A percentile compares a stretch with the other conserved stretches of the same genome.
These are phyloP conservation scores for Penicillium janthinellum DNA, from an alignment of 2,329 filamentous ascomycete genomes.

Conservation along the genomic window DNA sequence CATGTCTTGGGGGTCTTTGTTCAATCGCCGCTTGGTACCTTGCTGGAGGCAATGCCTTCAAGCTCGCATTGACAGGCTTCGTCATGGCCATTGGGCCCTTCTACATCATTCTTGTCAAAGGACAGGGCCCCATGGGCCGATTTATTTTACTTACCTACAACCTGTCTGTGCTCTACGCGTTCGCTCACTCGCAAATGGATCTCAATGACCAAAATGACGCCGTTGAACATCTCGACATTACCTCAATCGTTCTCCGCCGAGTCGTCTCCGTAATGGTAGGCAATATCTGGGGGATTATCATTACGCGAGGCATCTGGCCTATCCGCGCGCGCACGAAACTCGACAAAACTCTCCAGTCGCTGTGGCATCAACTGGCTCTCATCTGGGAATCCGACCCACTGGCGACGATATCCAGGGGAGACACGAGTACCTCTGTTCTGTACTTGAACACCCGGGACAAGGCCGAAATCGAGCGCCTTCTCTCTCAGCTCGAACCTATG, in stretches of 20 bases:
- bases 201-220: conserved; percentile 70
- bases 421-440: neutral
- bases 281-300: conserved; percentile 86
- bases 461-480: neutral
- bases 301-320: conserved; percentile 89
- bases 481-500: neutral
- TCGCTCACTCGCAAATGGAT: neutral
- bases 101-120: conserved; percentile 81
- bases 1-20: conserved; percentile 74
- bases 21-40: conserved; percentile 78
- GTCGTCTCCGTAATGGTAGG: conserved; percentile 85
- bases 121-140: conserved; percentile 85
- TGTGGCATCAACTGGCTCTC: conserved; percentile 92
- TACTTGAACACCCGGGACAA: neutral
- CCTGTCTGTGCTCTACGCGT: conserved; percentile 89
- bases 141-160: conserved; percentile 97
- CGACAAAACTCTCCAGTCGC: conserved; percentile 79
- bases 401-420: conserved; percentile 71
- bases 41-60: conserved; percentile 70
- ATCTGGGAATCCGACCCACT: conserved; percentile 96
- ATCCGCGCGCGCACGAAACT: conserved; percentile 87
- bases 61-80: conserved; percentile 80
- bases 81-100: conserved; percentile 80
- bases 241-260: conserved; percentile 83
- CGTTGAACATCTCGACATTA: conserved; percentile 78